Percentiles rank a stretch among this genome's conserved stretches.
Conservation (phyloP, 2,329 filamentous ascomycete genomes). For the Aspergillus costaricaensis region DNA sequence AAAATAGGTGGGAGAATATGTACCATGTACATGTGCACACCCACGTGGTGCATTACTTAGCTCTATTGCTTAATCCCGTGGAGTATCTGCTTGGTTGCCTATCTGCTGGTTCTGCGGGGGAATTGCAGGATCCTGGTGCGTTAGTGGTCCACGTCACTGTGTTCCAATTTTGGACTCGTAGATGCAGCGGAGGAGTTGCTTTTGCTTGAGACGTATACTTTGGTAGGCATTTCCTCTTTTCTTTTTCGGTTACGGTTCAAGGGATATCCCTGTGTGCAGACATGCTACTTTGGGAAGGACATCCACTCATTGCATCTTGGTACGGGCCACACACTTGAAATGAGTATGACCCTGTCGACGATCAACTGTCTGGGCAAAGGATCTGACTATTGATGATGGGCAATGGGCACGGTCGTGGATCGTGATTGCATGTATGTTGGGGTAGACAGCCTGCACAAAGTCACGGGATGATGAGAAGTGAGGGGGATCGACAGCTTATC, state of each 20-base stretch:
- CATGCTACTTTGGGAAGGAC: not conserved
- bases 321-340: not conserved
- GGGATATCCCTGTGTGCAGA: not conserved
- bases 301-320: not conserved
- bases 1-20: not conserved
- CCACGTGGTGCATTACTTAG: not conserved
- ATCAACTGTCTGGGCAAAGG: not conserved
- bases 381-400: not conserved
- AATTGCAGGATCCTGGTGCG: no score
- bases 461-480: constrained; percentile 1
- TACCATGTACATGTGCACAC: not conserved
- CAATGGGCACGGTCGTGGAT: not conserved
- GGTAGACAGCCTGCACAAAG: not conserved
- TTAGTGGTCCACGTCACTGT: not conserved
- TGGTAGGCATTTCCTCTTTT: no score
- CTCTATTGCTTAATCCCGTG: not conserved
- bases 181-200: no score
- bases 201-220: no score
- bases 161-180: not conserved
- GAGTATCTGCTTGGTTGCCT: not conserved
- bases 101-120: not conserved
- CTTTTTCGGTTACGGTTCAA: no score
- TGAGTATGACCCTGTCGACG: not conserved
- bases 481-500: constrained; percentile 3
- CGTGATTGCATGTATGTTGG: not conserved